Evolutionary conservation across 169 alveolate genomes (phyloP).

Genomic region (Plasmodium gonderi): DNA sequence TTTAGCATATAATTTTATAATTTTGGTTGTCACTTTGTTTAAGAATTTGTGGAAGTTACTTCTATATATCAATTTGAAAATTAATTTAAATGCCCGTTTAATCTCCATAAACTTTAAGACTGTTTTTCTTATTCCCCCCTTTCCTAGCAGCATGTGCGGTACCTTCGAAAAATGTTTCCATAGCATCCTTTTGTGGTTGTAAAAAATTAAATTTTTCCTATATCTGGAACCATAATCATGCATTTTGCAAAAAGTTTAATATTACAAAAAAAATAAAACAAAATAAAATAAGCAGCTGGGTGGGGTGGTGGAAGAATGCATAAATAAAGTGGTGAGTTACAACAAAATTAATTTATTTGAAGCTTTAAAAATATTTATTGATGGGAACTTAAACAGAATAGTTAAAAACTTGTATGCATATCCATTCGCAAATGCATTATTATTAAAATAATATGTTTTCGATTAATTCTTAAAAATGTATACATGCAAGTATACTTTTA

Average conservation of each 20-base stretch:
- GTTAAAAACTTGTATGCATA: not conserved
- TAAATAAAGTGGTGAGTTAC: constrained; percentile 9
- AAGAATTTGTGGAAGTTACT: constrained; percentile 12
- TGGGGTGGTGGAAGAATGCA: not conserved
- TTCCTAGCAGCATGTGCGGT: constrained; percentile 13
- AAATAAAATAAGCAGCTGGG: constrained; percentile 8
- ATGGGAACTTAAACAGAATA: constrained; percentile 8
- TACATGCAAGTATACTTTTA: not conserved
- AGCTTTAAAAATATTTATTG: not conserved
- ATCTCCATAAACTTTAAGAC: not conserved
- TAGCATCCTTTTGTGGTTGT: constrained; percentile 38
- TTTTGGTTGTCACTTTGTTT: constrained; percentile 3
- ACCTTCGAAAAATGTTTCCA: constrained; percentile 44
- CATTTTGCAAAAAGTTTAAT: constrained; percentile 12
- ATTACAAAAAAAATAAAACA: not conserved
- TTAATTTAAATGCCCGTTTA: constrained; percentile 13
- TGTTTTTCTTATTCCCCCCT: constrained; percentile 9
- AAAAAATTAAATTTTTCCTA: constrained; percentile 8
- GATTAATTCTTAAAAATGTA: not conserved
- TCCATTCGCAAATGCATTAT: not conserved
- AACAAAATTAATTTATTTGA: constrained; percentile 45
- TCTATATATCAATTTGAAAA: constrained; percentile 7
- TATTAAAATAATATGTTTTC: not conserved
- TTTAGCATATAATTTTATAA: constrained; percentile 31
- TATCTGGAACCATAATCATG: constrained; percentile 30